Base-by-base conservation (phyloP, 805 yeast genomes). In the Pichia manshurica region DNA sequence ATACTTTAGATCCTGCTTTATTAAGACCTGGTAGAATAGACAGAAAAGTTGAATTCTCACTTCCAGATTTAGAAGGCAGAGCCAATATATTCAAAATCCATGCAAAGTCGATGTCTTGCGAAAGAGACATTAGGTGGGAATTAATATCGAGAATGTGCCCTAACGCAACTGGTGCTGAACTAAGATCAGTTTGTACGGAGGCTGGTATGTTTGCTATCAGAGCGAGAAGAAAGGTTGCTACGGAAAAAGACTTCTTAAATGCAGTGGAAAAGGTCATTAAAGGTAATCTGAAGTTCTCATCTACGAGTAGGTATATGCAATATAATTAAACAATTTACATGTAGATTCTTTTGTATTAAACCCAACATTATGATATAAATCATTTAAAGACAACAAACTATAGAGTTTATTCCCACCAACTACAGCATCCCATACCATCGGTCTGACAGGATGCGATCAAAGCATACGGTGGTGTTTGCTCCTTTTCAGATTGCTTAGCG, bases 141-240 rank as follows among this genome's bases (percentile, higher is more conserved):
- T 78, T 93, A 62, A 93, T 93, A 61, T 90, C 98, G 19, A 79
- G 99, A 65, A 75, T 93, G 62, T 93, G 99, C 72, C 99, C 99
- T 52, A 93, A 95, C 66, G 85, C 96, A 17, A 93, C 99, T 1
- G 99, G 99, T 68, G 99, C 99, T 3, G 99, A 93, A 72, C 75
- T 93, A 59, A 83, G 99, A 65, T 91, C 98, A 6, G 99, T 93
- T 16, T 93, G 99, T 68, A 93, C 99, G 1, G 99, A 93, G 68
- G 99, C 99, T 3, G 99, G 99, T 60, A 93, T 93, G 99, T 93
- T 90, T 74, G 99, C 99, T 39, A 93, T 93, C 47, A 81, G 99
- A 61, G 96, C 98, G 17, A 82, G 99, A 69, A 80, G 99, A 72
- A 93, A 93, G 73, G 96, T 93, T 38, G 98, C 99, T 34, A 84